Conservation (phyloP, 1,284 basidiomycete species). For the Sporisorium scitamineum region DNA sequence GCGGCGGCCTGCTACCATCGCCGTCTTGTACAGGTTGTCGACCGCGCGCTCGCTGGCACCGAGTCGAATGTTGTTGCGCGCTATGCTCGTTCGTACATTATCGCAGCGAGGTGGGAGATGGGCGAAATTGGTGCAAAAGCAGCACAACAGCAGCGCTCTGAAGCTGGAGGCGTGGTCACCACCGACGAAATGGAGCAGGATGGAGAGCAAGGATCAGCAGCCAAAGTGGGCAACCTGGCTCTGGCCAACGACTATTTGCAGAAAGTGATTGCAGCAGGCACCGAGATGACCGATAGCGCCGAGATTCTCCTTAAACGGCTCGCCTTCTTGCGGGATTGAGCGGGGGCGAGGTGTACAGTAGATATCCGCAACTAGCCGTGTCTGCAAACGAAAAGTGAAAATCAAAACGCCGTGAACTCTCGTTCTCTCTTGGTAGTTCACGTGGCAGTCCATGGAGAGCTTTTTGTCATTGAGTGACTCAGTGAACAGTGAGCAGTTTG, state of each 20-base stretch:
- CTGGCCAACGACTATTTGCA: constrained; percentile 65
- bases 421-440: no score
- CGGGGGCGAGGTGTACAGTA: no score
- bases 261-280: constrained; percentile 64
- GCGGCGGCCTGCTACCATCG: constrained; percentile 62
- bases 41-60: constrained; percentile 35
- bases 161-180: constrained; percentile 6
- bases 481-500: neutral
- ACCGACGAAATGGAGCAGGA: constrained; percentile 35
- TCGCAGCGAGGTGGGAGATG: constrained; percentile 67
- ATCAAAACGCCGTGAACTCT: no score
- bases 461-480: neutral
- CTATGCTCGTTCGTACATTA: constrained; percentile 60
- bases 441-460: no score
- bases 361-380: neutral
- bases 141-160: constrained; percentile 9
- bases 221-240: constrained; percentile 52
- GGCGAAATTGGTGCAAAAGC: constrained; percentile 56
- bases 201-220: constrained; percentile 6
- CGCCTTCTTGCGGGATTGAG: constrained; percentile 49
- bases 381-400: neutral
- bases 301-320: constrained; percentile 64
- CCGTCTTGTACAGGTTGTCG: constrained; percentile 64
- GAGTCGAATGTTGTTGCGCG: constrained; percentile 58
- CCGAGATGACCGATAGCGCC: constrained; percentile 62